These are phyloP conservation scores for Haberlea rhodopensis DNA, from an alignment of 257 asterid species.

Conservation along the genomic window DNA sequence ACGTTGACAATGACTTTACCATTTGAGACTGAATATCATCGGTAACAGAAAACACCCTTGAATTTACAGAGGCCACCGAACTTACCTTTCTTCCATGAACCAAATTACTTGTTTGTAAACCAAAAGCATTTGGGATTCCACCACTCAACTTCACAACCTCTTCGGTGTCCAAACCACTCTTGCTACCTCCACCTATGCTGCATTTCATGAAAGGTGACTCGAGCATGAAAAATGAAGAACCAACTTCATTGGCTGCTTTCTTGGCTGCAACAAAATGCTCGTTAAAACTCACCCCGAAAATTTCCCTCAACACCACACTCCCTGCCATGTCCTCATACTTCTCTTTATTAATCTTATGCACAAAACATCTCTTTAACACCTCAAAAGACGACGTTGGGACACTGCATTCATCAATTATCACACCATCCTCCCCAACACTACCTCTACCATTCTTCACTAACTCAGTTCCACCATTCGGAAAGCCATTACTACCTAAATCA, in stretches of 20 bases:
- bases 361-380: constrained; percentile 73
- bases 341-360: constrained; percentile 59
- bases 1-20: too few species aligned
- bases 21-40: too few species aligned
- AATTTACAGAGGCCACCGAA: too few species aligned
- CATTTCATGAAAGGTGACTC: too few species aligned
- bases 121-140: too few species aligned
- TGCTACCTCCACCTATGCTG: too few species aligned
- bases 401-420: constrained; percentile 26
- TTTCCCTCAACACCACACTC: constrained; percentile 66
- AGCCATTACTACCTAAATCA: constrained; percentile 30
- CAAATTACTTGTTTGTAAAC: too few species aligned
- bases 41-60: too few species aligned
- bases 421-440: constrained; percentile 21
- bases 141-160: too few species aligned
- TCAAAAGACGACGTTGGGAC: constrained; percentile 82
- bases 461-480: constrained; percentile 26
- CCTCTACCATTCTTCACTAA: constrained; percentile 9
- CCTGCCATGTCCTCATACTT: constrained; percentile 87
- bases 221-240: too few species aligned
- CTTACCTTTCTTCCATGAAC: too few species aligned
- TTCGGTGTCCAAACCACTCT: too few species aligned
- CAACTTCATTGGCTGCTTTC: constrained; percentile 81
- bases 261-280: constrained; percentile 69
- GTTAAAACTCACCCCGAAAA: constrained; percentile 77